These are phyloP conservation scores for Citrus medica DNA, from an alignment of 345 rosid species.

Conservation along the genomic window DNA sequence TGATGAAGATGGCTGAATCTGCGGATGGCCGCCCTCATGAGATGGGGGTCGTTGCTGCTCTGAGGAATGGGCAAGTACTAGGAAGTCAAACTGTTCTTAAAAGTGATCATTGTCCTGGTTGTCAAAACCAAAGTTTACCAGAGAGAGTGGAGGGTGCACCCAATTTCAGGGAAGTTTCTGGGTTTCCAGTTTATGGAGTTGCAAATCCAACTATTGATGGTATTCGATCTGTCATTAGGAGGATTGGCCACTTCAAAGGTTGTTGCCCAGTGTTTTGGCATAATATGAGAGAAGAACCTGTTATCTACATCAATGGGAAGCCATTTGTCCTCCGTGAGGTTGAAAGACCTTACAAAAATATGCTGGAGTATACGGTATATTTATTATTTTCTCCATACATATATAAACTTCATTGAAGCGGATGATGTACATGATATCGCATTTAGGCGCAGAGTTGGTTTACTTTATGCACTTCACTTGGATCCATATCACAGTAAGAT, in stretches of 20 bases:
- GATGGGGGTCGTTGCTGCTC: conserved; percentile 85
- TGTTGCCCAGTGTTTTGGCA: conserved; percentile 92
- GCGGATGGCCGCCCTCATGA: conserved; percentile 86
- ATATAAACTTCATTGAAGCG: conserved; percentile 1
- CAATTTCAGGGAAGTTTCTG: conserved; percentile 93
- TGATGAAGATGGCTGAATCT: conserved; percentile 70
- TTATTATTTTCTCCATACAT: background rate
- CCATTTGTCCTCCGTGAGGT: conserved; percentile 99
- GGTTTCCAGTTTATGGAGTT: conserved; percentile 97
- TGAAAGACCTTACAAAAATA: conserved; percentile 93
- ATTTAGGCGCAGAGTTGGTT: background rate
- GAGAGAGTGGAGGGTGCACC: conserved; percentile 99
- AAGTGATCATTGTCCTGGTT: conserved; percentile 98
- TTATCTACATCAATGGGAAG: conserved; percentile 89
- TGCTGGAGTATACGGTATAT: conserved; percentile 92
- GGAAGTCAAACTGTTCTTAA: conserved; percentile 97
- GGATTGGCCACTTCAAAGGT: conserved; percentile 81
- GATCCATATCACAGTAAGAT: background rate
- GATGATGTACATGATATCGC: background rate
- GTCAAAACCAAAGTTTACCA: conserved; percentile 70
- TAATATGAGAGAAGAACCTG: conserved; percentile 99
- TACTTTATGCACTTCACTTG: background rate
- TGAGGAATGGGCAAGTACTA: conserved; percentile 90
- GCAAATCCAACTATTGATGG: conserved; percentile 99
- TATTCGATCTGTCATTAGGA: conserved; percentile 72